These are phyloP conservation scores for Kluyveromyces wickerhamii DNA, from an alignment of 805 yeast species.

Conservation along the genomic window DNA sequence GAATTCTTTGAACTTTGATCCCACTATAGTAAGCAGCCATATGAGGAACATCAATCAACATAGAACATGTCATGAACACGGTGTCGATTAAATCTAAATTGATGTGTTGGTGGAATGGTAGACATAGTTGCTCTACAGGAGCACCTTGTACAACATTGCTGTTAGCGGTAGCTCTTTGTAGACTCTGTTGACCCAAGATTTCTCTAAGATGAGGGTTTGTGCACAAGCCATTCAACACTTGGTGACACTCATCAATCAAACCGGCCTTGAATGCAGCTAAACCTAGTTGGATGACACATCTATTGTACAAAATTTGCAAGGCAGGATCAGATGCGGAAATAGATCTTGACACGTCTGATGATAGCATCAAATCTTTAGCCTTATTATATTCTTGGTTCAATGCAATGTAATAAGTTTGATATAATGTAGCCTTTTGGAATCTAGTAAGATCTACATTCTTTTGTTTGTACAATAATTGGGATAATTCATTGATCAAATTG, in stretches of 20 bases:
- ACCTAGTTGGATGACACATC: conserved; percentile 94
- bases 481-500: conserved; percentile 55
- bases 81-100: conserved; percentile 91
- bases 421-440: conserved; percentile 76
- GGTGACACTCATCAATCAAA: conserved; percentile 76
- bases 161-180: conserved; percentile 56
- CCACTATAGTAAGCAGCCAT: conserved; percentile 62
- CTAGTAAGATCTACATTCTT: conserved; percentile 45
- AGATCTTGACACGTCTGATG: conserved; percentile 76
- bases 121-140: conserved; percentile 51
- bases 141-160: conserved; percentile 29
- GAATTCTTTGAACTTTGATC: conserved; percentile 53
- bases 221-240: conserved; percentile 79
- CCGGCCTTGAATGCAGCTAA: conserved; percentile 92
- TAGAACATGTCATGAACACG: conserved; percentile 82
- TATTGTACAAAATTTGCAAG: conserved; percentile 86
- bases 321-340: conserved; percentile 80
- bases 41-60: conserved; percentile 86
- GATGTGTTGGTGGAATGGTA: conserved; percentile 98
- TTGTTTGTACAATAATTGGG: conserved; percentile 59
- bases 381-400: conserved; percentile 73
- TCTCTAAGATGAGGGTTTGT: conserved; percentile 83
- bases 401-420: conserved; percentile 85
- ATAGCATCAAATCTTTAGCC: conserved; percentile 82
- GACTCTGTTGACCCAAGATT: conserved; percentile 80